phyloP scores from a whole-genome alignment of 208 protist genomes.

The Trypanosoma rangeli region DNA sequence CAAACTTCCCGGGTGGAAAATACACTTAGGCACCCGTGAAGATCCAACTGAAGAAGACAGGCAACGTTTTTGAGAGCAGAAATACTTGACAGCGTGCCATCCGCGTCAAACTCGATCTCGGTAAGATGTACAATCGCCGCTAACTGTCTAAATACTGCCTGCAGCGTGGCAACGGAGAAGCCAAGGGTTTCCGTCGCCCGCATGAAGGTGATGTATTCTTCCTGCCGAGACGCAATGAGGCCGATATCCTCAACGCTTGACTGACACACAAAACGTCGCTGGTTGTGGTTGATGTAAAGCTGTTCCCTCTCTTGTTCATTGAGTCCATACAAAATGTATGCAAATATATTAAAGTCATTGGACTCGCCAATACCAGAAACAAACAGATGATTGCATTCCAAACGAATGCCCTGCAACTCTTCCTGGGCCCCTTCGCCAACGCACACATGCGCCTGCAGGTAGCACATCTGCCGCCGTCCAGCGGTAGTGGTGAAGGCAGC shows the following conservation, averaged over 20 bases:
- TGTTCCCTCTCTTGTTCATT: constrained; percentile 24
- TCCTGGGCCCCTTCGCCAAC: background rate
- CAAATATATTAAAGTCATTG: constrained; percentile 30
- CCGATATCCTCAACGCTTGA: constrained; percentile 17
- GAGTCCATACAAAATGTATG: constrained; percentile 30
- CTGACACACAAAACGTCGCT: constrained; percentile 27
- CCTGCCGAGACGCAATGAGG: constrained; percentile 4
- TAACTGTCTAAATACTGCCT: constrained; percentile 15
- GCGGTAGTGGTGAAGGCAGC: constrained; percentile 27
- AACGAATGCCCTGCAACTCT: background rate
- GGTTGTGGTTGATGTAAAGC: constrained; percentile 28
- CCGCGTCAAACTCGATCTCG: constrained; percentile 31
- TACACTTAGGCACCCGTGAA: constrained; percentile 15
- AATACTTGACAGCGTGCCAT: constrained; percentile 30
- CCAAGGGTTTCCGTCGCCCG: constrained; percentile 19
- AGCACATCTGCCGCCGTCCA: constrained; percentile 11
- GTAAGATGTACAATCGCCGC: constrained; percentile 27
- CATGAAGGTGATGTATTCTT: constrained; percentile 19
- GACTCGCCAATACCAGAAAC: constrained; percentile 11
- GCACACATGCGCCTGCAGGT: constrained; percentile 13
- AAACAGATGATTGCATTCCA: constrained; percentile 20
- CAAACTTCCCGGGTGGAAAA: constrained; percentile 24
- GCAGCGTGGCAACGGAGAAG: constrained; percentile 6
- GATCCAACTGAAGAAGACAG: constrained; percentile 18
- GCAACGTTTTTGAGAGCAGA: constrained; percentile 22